These are phyloP conservation scores for Arthroderma sp. DNA, from an alignment of 2,329 filamentous ascomycete species.

Conservation along the genomic window DNA sequence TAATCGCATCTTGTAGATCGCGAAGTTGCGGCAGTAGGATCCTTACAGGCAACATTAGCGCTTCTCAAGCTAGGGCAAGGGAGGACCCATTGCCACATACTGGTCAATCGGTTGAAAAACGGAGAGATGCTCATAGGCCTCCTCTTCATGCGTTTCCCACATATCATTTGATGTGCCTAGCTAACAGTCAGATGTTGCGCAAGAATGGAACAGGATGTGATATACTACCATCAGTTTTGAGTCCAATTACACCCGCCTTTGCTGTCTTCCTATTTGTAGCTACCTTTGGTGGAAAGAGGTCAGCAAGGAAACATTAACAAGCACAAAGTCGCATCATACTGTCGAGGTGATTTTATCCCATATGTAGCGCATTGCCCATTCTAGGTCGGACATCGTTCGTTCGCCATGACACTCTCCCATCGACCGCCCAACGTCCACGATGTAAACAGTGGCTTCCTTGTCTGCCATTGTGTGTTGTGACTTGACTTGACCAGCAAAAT, in stretches of 20 bases:
- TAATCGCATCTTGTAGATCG: slow-evolving; percentile 48
- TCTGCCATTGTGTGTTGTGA: slow-evolving; percentile 54
- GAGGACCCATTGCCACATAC: slow-evolving; percentile 35
- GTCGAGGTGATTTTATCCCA: slow-evolving; percentile 84
- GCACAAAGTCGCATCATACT: slow-evolving; percentile 29
- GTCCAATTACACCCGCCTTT: slow-evolving; percentile 63
- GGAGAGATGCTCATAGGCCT: slow-evolving; percentile 68
- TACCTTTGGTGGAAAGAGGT: slow-evolving; percentile 26
- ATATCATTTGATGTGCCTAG: slow-evolving; percentile 55
- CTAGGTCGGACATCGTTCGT: slow-evolving; percentile 64
- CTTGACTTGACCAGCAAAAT: not conserved
- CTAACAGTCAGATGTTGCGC: slow-evolving; percentile 5
- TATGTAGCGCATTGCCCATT: slow-evolving; percentile 80
- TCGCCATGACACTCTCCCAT: slow-evolving; percentile 63
- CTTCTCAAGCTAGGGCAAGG: slow-evolving; percentile 19
- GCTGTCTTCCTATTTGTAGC: slow-evolving; percentile 60
- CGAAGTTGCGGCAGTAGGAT: slow-evolving; percentile 57
- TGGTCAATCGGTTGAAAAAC: slow-evolving; percentile 54
- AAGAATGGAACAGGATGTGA: not conserved
- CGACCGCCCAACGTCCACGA: slow-evolving; percentile 76
- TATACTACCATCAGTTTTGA: slow-evolving; percentile 55
- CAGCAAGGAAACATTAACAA: not conserved
- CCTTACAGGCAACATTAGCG: slow-evolving; percentile 19
- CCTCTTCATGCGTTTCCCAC: slow-evolving; percentile 36
- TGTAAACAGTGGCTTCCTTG: slow-evolving; percentile 86